Percentiles rank a stretch among this genome's conserved stretches.
These are phyloP conservation scores for Ascoidea tarda DNA, from an alignment of 805 yeast species.

Conservation along the genomic window DNA sequence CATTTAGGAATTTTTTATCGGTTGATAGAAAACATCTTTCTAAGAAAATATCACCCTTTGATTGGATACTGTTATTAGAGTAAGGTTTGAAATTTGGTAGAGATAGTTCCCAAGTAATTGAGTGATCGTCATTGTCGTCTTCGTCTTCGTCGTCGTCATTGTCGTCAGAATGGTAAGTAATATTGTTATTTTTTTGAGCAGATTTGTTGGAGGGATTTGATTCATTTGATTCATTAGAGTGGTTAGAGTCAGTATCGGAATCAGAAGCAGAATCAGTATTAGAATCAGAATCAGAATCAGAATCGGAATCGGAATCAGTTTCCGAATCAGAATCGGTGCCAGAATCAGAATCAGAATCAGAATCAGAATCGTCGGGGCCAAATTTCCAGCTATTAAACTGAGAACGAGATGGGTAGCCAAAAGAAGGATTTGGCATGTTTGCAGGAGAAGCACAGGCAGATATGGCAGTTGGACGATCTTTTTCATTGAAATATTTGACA, in stretches of 20 bases:
- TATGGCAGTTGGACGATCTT: slow-evolving; percentile 68
- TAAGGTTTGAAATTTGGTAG: slow-evolving; percentile 17
- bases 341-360: slow-evolving; percentile 11
- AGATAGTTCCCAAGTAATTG: slow-evolving; percentile 16
- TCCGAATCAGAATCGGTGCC: slow-evolving; percentile 9
- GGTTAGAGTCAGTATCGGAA: slow-evolving; percentile 5
- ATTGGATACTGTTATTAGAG: slow-evolving; percentile 4
- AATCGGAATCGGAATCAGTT: slow-evolving; percentile 9
- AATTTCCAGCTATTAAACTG: not conserved
- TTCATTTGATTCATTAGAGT: not conserved
- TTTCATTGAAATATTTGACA: slow-evolving; percentile 56
- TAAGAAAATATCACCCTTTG: slow-evolving; percentile 31
- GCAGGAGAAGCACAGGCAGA: slow-evolving; percentile 53
- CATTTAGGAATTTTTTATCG: slow-evolving; percentile 46
- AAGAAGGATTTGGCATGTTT: slow-evolving; percentile 10
- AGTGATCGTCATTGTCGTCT: not conserved
- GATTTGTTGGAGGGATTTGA: slow-evolving; percentile 6
- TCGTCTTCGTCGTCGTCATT: slow-evolving; percentile 10
- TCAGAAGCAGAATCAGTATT: slow-evolving; percentile 13
- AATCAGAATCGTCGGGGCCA: not conserved
- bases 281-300: slow-evolving; percentile 8
- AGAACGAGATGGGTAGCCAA: not conserved
- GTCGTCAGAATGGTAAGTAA: slow-evolving; percentile 4
- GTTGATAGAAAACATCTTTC: slow-evolving; percentile 48
- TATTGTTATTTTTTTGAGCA: slow-evolving; percentile 11